Base-by-base conservation (phyloP, 371 early-diverging fungal genomes). In the Mycotypha africana region DNA sequence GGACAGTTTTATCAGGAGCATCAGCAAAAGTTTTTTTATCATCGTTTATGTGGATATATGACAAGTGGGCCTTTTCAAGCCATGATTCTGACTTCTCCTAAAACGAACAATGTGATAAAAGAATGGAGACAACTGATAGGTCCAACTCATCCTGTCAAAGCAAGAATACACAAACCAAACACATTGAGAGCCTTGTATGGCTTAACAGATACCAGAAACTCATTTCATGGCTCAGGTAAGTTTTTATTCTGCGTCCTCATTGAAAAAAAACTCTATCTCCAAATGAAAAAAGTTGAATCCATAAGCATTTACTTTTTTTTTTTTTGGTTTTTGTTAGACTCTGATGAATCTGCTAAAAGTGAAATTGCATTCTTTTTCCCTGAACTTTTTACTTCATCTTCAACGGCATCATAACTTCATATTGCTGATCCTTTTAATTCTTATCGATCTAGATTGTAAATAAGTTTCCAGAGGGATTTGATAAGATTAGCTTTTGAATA, bases 171-270 rank as follows among this genome's bases (percentile, higher is more conserved):
- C 53, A 68, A 73, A 21, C 83, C 84, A 12, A 35, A 62, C 20
- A 79, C 82, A 7, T 57, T 90, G n/a, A 71, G 91, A 19, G 79
- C 89, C 9, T 53, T 74, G 8, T 88, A 79, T 55, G 90, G 90
- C 8, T 49, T 90, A 47, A 89, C 89, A 1, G 89, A 90, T 47
- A 90, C 91, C 9, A 55, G 91, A 10, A 90, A 90, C 45, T 88
- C 89, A 3, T 57, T 47, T 36, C 58, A 51, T 32, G 51, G 41
- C 26, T 45, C 51, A 32, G 52, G 36, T 41, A 47, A 21, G 36
- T 35, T 8, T 3, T 33, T 2, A 31, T 0, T 33, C 15, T 3
- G n/a, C n/a, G 22, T 2, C 35, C 65, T 64, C 53, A 79, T 79
- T 5, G 93, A 91, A 58, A 91, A 57, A 62, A 88, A 92, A n/a